A percentile compares a stretch with the other conserved stretches of the same genome.
These are phyloP conservation scores for Gymnopus androsaceus DNA, from an alignment of 1,284 basidiomycete genomes.

Conservation along the genomic window DNA sequence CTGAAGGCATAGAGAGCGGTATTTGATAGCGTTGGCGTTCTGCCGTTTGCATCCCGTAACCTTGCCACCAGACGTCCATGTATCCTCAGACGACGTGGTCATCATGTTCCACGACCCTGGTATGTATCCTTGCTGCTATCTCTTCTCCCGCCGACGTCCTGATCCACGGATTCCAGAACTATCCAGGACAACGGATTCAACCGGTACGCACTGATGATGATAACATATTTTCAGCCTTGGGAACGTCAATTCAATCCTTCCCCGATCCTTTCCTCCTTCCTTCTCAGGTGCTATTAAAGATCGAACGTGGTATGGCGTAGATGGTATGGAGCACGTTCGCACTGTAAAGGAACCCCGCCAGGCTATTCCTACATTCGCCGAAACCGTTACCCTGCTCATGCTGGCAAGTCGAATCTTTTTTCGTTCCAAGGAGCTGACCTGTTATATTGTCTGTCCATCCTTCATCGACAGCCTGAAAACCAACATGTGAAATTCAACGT, in stretches of 20 bases:
- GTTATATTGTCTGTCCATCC: slow-evolving; percentile 11
- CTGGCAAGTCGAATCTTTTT: slow-evolving; percentile 43
- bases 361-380: slow-evolving; percentile 83
- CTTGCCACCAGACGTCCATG: slow-evolving; percentile 85
- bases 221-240: neutral
- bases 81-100: slow-evolving; percentile 87
- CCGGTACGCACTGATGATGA: slow-evolving; percentile 51
- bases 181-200: slow-evolving; percentile 68
- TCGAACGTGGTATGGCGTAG: slow-evolving; percentile 68
- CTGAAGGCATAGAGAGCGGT: slow-evolving; percentile 95
- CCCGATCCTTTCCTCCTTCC: slow-evolving; percentile 8
- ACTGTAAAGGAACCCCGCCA: slow-evolving; percentile 85
- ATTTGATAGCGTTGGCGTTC: slow-evolving; percentile 43
- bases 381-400: slow-evolving; percentile 85
- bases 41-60: slow-evolving; percentile 43
- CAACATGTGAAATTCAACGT: slow-evolving; percentile 86
- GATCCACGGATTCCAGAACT: slow-evolving; percentile 43
- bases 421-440: slow-evolving; percentile 14
- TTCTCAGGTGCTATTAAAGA: slow-evolving; percentile 66
- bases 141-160: neutral
- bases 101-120: slow-evolving; percentile 96
- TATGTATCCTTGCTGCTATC: slow-evolving; percentile 37
- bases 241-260: neutral
- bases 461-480: slow-evolving; percentile 70
- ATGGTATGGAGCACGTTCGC: slow-evolving; percentile 81